Evolutionary conservation across 305 asterid species (phyloP), one percentile per base, ranked within the genome.

Genomic region (Plantago rigida): DNA sequence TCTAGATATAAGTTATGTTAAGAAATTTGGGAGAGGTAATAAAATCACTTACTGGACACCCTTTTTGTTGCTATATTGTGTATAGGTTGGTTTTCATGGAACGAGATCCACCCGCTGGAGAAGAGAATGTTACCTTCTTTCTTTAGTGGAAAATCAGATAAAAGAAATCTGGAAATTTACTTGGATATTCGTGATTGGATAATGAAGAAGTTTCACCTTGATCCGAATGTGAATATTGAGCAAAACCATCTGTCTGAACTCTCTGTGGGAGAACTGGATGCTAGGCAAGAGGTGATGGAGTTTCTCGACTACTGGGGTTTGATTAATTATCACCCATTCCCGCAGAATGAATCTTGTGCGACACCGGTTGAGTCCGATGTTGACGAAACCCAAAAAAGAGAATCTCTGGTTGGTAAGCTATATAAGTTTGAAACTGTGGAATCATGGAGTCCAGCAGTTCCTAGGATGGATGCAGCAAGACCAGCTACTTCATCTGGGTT

Each of bases 31-130:
- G 44, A 51, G 12, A 59, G 42, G 24, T 50, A 28, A 4, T 41
- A 5, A 44, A 31, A 44, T 49, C 24, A 56, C 52, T 69, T 26
- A 51, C 10, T 36, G 36, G 28, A 59, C 15, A 47, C 34, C 46
- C 28, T 51, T 63, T 65, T 50, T 60, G 51, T 36, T 56, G 46
- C 28, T 56, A 36, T 8, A 3, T 45, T 55, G 68, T 47, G 60
- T 69, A 39, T 72, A 89, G 99, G 99, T 71, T 93, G 99, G 99
- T 93, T 93, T 85, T 86, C 91, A 9, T 93, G 99, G 99, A 75
- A 77, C 13, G 79, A 85, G 60, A 63, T 80, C 78, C 99, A 93
- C 75, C 82, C 83, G 4, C 73, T 93, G 78, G 99, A 93, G 80
- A 86, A 93, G 79, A 78, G 71, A 78, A 78, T 82, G 82, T 52